Evolutionary conservation across 2,329 filamentous ascomycete species (phyloP).

Genomic region (Talaromyces amestolkiae): DNA sequence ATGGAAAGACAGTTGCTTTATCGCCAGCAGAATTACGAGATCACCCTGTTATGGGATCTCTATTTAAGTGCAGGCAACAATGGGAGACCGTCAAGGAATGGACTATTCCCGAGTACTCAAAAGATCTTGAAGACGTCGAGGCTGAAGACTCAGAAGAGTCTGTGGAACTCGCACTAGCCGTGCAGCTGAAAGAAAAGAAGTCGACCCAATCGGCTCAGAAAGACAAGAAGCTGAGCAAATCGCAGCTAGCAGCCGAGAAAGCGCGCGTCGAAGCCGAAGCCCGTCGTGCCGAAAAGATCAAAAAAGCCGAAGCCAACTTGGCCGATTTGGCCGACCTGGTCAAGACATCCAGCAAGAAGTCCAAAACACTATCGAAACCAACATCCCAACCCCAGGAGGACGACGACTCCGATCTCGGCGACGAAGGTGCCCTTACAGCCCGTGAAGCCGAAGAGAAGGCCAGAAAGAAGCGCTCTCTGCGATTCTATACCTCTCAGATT

Average conservation of each 20-base stretch:
- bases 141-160: slow-evolving; percentile 26
- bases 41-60: slow-evolving; percentile 83
- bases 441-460: slow-evolving; percentile 83
- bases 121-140: slow-evolving; percentile 25
- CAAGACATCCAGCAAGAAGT: slow-evolving; percentile 48
- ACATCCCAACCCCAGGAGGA: slow-evolving; percentile 34
- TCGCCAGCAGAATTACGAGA: slow-evolving; percentile 78
- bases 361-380: slow-evolving; percentile 38
- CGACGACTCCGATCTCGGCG: slow-evolving; percentile 86
- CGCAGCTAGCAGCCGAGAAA: slow-evolving; percentile 51
- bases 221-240: slow-evolving; percentile 49
- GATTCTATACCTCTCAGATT: slow-evolving; percentile 98
- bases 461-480: slow-evolving; percentile 82
- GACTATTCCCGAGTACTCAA: slow-evolving; percentile 48
- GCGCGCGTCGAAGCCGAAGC: slow-evolving; percentile 56
- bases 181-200: slow-evolving; percentile 30
- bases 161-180: slow-evolving; percentile 17
- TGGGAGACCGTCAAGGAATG: slow-evolving; percentile 74
- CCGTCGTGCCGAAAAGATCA: slow-evolving; percentile 53
- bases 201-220: slow-evolving; percentile 21
- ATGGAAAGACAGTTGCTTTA: slow-evolving; percentile 58
- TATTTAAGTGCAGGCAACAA: slow-evolving; percentile 74
- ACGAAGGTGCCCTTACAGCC: slow-evolving; percentile 76
- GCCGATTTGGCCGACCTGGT: slow-evolving; percentile 66
- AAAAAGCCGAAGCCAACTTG: slow-evolving; percentile 66